Percentiles rank a stretch among this genome's conserved stretches.
These are phyloP conservation scores for Phytophthora tentaculata DNA, from an alignment of 352 stramenopile genomes.

Conservation along the genomic window DNA sequence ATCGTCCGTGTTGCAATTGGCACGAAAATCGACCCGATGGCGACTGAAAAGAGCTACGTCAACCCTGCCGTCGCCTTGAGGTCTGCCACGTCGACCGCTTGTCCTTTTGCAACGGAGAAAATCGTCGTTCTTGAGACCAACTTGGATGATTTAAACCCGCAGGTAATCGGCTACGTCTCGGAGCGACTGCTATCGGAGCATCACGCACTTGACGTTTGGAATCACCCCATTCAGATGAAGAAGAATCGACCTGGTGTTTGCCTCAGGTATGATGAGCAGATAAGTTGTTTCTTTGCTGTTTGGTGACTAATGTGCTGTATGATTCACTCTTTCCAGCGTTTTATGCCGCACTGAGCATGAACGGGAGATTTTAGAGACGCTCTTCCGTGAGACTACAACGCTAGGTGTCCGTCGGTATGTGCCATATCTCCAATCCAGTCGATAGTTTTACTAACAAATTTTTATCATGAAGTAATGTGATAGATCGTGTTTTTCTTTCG, in stretches of 20 bases:
- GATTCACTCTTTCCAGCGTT: slow-evolving; percentile 47
- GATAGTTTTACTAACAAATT: slow-evolving; percentile 16
- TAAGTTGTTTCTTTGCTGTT: not conserved
- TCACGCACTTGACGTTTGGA: slow-evolving; percentile 89
- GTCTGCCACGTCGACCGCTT: slow-evolving; percentile 18
- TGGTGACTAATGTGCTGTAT: slow-evolving; percentile 4
- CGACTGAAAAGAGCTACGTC: slow-evolving; percentile 40
- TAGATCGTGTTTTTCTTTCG: slow-evolving; percentile 64
- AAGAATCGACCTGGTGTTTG: slow-evolving; percentile 84
- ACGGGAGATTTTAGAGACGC: slow-evolving; percentile 47
- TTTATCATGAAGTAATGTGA: slow-evolving; percentile 47
- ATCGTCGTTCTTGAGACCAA: slow-evolving; percentile 90
- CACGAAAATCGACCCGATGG: slow-evolving; percentile 46
- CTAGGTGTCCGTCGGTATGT: slow-evolving; percentile 84
- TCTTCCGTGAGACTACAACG: slow-evolving; percentile 91
- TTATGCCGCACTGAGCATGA: slow-evolving; percentile 75
- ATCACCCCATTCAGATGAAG: slow-evolving; percentile 92
- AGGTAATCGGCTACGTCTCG: slow-evolving; percentile 82
- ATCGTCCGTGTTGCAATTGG: slow-evolving; percentile 91
- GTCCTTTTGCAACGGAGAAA: slow-evolving; percentile 42
- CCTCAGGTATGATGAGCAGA: slow-evolving; percentile 53
- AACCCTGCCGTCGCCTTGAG: slow-evolving; percentile 38
- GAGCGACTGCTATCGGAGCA: slow-evolving; percentile 67
- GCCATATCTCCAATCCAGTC: slow-evolving; percentile 4
- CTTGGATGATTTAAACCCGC: slow-evolving; percentile 91